These are phyloP conservation scores for Epichloe brachyelytri DNA, from an alignment of 2,329 filamentous ascomycete species.

Conservation along the genomic window DNA sequence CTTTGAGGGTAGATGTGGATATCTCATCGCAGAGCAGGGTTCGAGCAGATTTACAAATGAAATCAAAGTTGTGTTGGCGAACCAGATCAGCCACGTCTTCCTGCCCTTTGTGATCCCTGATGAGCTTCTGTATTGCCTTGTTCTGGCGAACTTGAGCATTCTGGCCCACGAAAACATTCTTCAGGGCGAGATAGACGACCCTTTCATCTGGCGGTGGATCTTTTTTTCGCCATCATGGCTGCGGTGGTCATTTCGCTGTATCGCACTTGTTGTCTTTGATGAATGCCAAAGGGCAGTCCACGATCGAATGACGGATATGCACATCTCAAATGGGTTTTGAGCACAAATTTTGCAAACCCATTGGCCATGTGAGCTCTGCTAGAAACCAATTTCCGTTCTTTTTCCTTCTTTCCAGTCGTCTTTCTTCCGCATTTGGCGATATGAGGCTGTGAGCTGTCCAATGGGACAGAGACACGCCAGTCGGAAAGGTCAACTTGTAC, in stretches of 20 bases:
- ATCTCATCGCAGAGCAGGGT: not conserved
- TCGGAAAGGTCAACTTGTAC: not conserved
- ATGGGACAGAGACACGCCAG: not conserved
- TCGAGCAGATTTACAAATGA: not conserved
- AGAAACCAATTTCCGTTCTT: not conserved
- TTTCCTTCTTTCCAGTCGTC: not conserved
- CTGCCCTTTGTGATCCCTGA: not conserved
- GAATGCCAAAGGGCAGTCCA: too few species aligned
- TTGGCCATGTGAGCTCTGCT: not conserved
- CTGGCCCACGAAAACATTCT: not conserved
- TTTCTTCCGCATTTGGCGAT: not conserved
- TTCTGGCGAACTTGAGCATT: not conserved
- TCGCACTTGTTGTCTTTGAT: not conserved
- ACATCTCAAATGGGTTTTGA: not conserved
- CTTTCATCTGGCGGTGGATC: not conserved
- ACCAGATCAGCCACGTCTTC: not conserved
- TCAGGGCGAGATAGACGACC: not conserved
- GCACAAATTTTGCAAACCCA: not conserved
- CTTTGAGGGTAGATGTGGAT: constrained; percentile 1
- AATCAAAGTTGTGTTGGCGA: not conserved
- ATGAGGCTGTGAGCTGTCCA: not conserved
- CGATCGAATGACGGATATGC: too few species aligned
- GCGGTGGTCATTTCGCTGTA: not conserved
- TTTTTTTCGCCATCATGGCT: not conserved
- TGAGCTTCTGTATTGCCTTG: not conserved